A percentile compares a stretch with the other conserved stretches of the same genome.
Evolutionary conservation across 164 flowering plant genomes (phyloP).

Genomic region (Vitis riparia): DNA sequence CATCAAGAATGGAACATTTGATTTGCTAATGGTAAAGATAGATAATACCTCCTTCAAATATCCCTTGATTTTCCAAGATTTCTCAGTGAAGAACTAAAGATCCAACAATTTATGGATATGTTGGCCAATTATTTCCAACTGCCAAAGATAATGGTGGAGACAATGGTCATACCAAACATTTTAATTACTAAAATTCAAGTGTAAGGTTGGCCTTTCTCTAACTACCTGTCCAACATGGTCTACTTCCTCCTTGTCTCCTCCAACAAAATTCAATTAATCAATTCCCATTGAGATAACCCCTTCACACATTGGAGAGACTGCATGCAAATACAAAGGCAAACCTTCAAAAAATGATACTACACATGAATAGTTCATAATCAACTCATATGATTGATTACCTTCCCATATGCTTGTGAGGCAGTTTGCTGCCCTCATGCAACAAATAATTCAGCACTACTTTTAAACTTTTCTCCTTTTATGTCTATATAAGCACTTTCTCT

Average conservation of each 20-base stretch:
- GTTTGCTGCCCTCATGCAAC: too few relatives aligned
- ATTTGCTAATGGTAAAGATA: too few relatives aligned
- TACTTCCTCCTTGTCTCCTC: conserved; percentile 42
- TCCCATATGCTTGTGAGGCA: neutral
- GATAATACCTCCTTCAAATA: too few relatives aligned
- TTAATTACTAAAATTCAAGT: neutral
- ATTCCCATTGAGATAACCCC: neutral
- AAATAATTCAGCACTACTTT: too few relatives aligned
- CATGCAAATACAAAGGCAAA: neutral
- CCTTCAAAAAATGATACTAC: too few relatives aligned
- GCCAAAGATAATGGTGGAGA: neutral
- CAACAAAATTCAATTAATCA: conserved; percentile 29
- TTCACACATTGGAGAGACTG: neutral
- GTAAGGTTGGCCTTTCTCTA: conserved; percentile 7
- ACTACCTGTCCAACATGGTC: conserved; percentile 51
- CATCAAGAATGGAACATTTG: too few relatives aligned
- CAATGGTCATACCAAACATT: conserved; percentile 2
- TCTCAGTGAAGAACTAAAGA: too few relatives aligned
- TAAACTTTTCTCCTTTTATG: too few relatives aligned
- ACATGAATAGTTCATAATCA: neutral
- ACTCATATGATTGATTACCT: conserved; percentile 8
- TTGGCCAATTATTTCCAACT: neutral
- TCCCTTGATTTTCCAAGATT: too few relatives aligned
- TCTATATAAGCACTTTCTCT: too few relatives aligned
- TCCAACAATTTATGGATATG: neutral